Evolutionary conservation across 1,284 basidiomycete species (phyloP).

Genomic region (Pascua sp.): DNA sequence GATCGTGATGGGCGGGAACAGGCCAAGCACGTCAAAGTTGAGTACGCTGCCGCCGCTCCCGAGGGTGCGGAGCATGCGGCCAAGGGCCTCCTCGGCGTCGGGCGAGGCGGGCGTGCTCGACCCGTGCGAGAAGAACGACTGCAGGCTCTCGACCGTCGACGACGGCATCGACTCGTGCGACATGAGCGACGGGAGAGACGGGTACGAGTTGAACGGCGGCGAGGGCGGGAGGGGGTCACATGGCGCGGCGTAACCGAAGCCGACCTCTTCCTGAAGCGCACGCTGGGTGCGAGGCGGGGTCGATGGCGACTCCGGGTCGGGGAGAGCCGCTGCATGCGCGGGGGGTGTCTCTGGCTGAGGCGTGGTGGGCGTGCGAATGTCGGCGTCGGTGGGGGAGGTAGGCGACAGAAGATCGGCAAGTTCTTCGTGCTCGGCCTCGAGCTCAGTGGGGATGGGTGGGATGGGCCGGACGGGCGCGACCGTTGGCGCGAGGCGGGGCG

Average conservation of each 20-base stretch:
- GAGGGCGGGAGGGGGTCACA: constrained; percentile 17
- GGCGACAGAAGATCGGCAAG: not conserved
- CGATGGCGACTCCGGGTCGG: not conserved
- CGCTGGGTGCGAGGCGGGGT: not conserved
- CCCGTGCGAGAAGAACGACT: constrained; percentile 15
- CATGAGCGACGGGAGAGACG: constrained; percentile 40
- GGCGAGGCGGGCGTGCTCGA: constrained; percentile 18
- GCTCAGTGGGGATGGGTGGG: not conserved
- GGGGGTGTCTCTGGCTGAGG: constrained; percentile 9
- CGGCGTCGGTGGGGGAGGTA: constrained; percentile 20
- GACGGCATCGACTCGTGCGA: constrained; percentile 34
- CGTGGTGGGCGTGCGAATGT: constrained; percentile 33
- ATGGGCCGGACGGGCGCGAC: not conserved
- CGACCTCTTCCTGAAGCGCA: not conserved
- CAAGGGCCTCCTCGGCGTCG: constrained; percentile 39
- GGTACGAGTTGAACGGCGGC: constrained; percentile 26
- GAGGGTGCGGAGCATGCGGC: constrained; percentile 35
- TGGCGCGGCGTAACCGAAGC: not conserved
- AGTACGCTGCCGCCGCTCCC: too few relatives aligned
- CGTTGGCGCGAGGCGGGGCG: not conserved
- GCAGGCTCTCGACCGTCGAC: constrained; percentile 17
- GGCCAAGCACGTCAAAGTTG: too few relatives aligned
- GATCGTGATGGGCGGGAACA: too few relatives aligned
- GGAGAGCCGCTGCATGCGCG: not conserved
- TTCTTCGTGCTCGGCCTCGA: not conserved